These are phyloP conservation scores for Wilcoxina mikolae DNA, from an alignment of 495 filamentous ascomycete genomes.

Conservation along the genomic window DNA sequence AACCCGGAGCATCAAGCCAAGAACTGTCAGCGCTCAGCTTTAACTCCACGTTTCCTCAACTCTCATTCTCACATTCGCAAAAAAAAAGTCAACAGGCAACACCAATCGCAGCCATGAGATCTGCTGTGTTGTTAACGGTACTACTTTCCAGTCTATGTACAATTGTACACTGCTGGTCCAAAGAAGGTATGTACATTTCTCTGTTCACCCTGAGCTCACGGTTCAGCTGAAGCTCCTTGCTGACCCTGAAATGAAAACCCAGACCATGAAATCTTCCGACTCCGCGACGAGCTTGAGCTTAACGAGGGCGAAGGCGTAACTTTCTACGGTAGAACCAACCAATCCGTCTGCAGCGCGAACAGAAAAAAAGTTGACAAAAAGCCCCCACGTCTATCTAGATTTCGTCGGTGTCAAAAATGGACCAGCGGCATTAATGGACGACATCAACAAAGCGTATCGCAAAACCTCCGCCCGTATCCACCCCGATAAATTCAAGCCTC, in stretches of 20 bases:
- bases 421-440: slow-evolving; percentile 61
- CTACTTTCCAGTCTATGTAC: slow-evolving; percentile 45
- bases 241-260: too few relatives aligned
- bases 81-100: background rate
- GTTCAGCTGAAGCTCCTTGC: slow-evolving; percentile 5
- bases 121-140: slow-evolving; percentile 30
- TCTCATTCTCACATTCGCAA: too few relatives aligned
- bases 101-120: background rate
- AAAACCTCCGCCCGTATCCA: slow-evolving; percentile 70
- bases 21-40: background rate
- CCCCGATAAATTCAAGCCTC: slow-evolving; percentile 79
- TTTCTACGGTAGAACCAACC: slow-evolving; percentile 57
- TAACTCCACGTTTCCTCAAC: background rate
- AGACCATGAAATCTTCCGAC: slow-evolving; percentile 96
- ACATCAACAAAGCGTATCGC: slow-evolving; percentile 85
- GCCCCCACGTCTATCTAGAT: slow-evolving; percentile 34
- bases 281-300: slow-evolving; percentile 67
- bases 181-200: slow-evolving; percentile 53
- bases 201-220: too few relatives aligned
- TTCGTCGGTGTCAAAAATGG: slow-evolving; percentile 55
- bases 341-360: too few relatives aligned
- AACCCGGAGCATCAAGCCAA: background rate
- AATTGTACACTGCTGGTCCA: slow-evolving; percentile 59
- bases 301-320: slow-evolving; percentile 66
- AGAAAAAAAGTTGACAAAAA: too few relatives aligned